Evolutionary conservation across 805 yeast genomes (phyloP).

Genomic region (Cyberlindnera mississippiensis): DNA sequence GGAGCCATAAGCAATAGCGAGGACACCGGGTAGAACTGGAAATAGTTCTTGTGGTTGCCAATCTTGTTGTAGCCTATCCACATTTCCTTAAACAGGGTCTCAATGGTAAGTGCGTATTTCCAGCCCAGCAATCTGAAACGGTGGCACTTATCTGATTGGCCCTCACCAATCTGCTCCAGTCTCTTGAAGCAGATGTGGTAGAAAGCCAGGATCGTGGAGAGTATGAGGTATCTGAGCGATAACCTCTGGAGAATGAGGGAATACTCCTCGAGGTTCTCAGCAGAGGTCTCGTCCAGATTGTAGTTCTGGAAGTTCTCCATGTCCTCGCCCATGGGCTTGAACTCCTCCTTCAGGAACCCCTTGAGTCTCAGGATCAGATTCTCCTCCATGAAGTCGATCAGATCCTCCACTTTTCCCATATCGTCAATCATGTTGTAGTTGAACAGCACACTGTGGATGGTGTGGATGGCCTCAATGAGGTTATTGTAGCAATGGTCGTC

Average conservation of each 20-base stretch:
- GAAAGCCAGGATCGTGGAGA: slow-evolving; percentile 11
- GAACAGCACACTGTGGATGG: slow-evolving; percentile 14
- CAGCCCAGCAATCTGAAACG: slow-evolving; percentile 11
- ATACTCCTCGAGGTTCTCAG: slow-evolving; percentile 9
- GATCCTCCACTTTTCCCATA: slow-evolving; percentile 17
- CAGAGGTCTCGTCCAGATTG: slow-evolving; percentile 11
- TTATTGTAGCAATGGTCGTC: slow-evolving; percentile 16
- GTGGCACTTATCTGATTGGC: slow-evolving; percentile 3
- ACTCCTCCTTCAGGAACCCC: slow-evolving; percentile 11
- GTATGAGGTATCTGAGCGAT: slow-evolving; percentile 11
- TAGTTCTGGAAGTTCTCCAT: slow-evolving; percentile 2
- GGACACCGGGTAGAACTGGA: slow-evolving; percentile 9
- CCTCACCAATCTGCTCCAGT: slow-evolving; percentile 15
- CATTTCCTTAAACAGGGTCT: slow-evolving; percentile 13
- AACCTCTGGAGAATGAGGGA: slow-evolving; percentile 10
- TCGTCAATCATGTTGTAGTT: slow-evolving; percentile 18
- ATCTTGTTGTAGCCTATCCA: slow-evolving; percentile 14
- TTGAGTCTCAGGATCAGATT: slow-evolving; percentile 10
- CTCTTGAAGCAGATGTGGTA: slow-evolving; percentile 17
- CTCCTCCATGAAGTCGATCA: slow-evolving; percentile 13
- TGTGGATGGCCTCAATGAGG: slow-evolving; percentile 14
- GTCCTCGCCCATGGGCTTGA: slow-evolving; percentile 9
- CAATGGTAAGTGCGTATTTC: slow-evolving; percentile 15
- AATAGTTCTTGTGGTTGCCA: slow-evolving; percentile 11
- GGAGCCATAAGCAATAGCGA: slow-evolving; percentile 16